Conservation (phyloP, 2,329 filamentous ascomycete species). For the Colletotrichum destructivum region DNA sequence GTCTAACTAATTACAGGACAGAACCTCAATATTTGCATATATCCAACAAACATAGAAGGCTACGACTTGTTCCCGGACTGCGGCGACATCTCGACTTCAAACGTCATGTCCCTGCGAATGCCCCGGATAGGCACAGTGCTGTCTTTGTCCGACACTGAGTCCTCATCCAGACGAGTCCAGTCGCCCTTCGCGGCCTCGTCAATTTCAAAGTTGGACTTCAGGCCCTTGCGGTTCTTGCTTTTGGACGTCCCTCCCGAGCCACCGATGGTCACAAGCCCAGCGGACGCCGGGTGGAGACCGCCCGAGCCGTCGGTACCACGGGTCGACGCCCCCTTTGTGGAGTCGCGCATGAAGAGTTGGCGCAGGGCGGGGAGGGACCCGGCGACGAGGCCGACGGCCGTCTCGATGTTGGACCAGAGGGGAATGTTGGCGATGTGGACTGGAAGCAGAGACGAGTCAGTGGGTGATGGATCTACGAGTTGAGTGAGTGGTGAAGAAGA, state of each 20-base stretch:
- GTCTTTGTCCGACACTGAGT: slow-evolving; percentile 39
- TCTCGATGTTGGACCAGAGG: slow-evolving; percentile 45
- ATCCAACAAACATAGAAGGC: neutral
- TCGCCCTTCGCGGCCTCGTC: slow-evolving; percentile 34
- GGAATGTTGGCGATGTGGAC: slow-evolving; percentile 44
- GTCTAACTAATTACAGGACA: neutral
- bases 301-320: slow-evolving; percentile 22
- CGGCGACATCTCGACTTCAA: slow-evolving; percentile 20
- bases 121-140: slow-evolving; percentile 41
- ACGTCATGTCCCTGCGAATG: slow-evolving; percentile 38
- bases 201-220: slow-evolving; percentile 33
- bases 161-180: slow-evolving; percentile 42
- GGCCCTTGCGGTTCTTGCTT: slow-evolving; percentile 30
- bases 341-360: slow-evolving; percentile 25
- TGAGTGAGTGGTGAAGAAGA: accelerated
- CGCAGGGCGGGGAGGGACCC: slow-evolving; percentile 42
- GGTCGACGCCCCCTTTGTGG: neutral
- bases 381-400: slow-evolving; percentile 43
- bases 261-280: slow-evolving; percentile 40
- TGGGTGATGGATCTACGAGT: too few species aligned
- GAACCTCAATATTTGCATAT: neutral
- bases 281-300: slow-evolving; percentile 11
- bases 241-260: slow-evolving; percentile 36
- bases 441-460: slow-evolving; percentile 17
- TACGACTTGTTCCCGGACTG: neutral